Evolutionary conservation across 441 rosid genomes (phyloP).

Genomic region (Dalechampia spathulata): DNA sequence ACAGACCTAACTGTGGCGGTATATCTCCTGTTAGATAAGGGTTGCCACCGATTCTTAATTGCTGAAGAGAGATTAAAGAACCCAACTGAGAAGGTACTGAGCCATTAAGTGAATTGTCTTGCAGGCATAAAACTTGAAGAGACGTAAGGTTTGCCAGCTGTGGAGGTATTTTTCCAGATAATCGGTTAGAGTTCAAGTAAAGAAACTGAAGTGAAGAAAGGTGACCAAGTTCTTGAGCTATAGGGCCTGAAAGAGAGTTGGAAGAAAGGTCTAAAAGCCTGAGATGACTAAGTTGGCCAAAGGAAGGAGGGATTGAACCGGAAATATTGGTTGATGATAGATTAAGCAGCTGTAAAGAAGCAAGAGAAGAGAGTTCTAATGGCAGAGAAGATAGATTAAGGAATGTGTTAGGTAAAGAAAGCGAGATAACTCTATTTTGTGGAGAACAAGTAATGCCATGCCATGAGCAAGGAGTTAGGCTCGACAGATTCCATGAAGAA

Average conservation of each 20-base stretch:
- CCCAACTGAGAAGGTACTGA: slow-evolving; percentile 82
- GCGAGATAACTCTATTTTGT: slow-evolving; percentile 67
- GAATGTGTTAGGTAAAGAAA: slow-evolving; percentile 69
- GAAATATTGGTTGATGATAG: slow-evolving; percentile 86
- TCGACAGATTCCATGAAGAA: slow-evolving; percentile 79
- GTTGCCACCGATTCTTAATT: slow-evolving; percentile 81
- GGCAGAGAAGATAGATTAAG: slow-evolving; percentile 81
- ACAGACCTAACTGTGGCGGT: slow-evolving; percentile 64
- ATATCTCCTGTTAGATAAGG: slow-evolving; percentile 68
- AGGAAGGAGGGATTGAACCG: slow-evolving; percentile 73
- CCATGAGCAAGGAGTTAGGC: slow-evolving; percentile 86
- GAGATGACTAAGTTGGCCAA: slow-evolving; percentile 56
- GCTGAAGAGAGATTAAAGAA: slow-evolving; percentile 65
- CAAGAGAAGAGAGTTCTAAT: slow-evolving; percentile 58
- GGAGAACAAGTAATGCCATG: slow-evolving; percentile 82
- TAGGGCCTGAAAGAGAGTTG: slow-evolving; percentile 68
- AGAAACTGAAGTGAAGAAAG: slow-evolving; percentile 80
- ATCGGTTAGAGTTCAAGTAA: slow-evolving; percentile 66
- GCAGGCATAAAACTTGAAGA: slow-evolving; percentile 71
- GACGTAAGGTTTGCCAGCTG: slow-evolving; percentile 57
- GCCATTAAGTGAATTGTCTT: slow-evolving; percentile 77
- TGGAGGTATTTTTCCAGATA: slow-evolving; percentile 63
- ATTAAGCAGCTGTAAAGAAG: slow-evolving; percentile 79
- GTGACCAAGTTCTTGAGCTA: slow-evolving; percentile 65
- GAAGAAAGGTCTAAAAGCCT: slow-evolving; percentile 87